A percentile compares a stretch with the other conserved stretches of the same genome.
Conservation (phyloP, 345 rosid species). For the Noccaea bulbosa region DNA sequence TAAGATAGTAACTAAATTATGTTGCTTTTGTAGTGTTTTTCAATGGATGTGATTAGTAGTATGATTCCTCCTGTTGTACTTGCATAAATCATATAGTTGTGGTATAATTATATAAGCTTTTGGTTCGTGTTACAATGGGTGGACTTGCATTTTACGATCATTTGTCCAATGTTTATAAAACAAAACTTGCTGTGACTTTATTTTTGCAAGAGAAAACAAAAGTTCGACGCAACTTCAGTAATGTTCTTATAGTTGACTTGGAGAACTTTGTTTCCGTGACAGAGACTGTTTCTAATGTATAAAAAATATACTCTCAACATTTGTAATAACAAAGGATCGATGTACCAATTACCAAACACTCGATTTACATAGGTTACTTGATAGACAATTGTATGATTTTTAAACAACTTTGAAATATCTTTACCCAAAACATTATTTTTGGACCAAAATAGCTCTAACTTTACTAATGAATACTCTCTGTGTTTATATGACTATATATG, state of each 20-base stretch:
- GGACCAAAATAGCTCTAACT: too few species aligned
- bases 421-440: too few species aligned
- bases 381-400: too few species aligned
- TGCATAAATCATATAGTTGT: slow-evolving; percentile 8
- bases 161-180: background rate
- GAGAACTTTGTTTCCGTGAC: slow-evolving; percentile 20
- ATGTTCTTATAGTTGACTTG: slow-evolving; percentile 38
- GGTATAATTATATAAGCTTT: background rate
- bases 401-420: too few species aligned
- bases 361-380: too few species aligned
- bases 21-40: slow-evolving; percentile 21
- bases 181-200: background rate
- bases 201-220: background rate
- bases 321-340: too few species aligned
- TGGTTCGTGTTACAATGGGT: background rate
- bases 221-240: slow-evolving; percentile 9
- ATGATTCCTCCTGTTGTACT: slow-evolving; percentile 6
- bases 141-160: background rate
- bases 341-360: too few species aligned
- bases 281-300: background rate
- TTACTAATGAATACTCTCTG: too few species aligned
- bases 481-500: too few species aligned
- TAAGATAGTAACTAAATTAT: slow-evolving; percentile 2
- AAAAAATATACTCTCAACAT: too few species aligned
- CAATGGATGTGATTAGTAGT: slow-evolving; percentile 22